phyloP scores from a whole-genome alignment of 2,329 filamentous ascomycete species.

The Fusarium sororula region DNA sequence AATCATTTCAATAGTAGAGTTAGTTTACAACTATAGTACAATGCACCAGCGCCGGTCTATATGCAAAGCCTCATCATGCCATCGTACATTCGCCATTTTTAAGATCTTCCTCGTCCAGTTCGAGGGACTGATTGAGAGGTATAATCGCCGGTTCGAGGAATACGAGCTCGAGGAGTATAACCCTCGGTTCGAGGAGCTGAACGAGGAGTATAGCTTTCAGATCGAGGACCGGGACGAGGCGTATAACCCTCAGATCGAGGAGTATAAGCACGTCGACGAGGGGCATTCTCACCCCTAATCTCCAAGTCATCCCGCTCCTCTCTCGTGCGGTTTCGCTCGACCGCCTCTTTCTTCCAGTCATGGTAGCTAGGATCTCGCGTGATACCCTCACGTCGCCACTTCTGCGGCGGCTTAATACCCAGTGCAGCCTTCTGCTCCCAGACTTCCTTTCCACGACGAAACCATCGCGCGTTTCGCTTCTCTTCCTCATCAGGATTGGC shows the following conservation, averaged over 20 bases:
- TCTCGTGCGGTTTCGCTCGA: constrained; percentile 43
- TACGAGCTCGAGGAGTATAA: background rate
- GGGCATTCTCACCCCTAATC: constrained; percentile 8
- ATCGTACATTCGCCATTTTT: constrained; percentile 17
- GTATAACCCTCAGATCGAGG: background rate
- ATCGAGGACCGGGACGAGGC: background rate
- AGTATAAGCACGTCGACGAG: background rate
- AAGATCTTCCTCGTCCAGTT: constrained; percentile 4
- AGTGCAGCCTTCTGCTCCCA: constrained; percentile 69
- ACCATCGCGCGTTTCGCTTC: constrained; percentile 68
- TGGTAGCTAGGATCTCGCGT: constrained; percentile 56
- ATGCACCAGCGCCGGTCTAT: constrained; percentile 22
- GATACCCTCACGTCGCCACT: constrained; percentile 67
- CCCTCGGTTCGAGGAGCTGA: background rate
- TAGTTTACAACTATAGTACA: constrained; percentile 36
- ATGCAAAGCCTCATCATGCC: constrained; percentile 15
- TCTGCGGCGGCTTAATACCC: constrained; percentile 68
- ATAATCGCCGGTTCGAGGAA: background rate
- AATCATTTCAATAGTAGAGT: constrained; percentile 31
- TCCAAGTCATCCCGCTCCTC: constrained; percentile 44
- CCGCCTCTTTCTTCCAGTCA: constrained; percentile 43
- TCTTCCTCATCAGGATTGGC: constrained; percentile 68
- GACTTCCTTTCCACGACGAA: constrained; percentile 66
- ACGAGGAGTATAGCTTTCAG: background rate
- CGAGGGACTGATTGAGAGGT: background rate